Evolutionary conservation across 805 yeast genomes (phyloP).

Genomic region (Wickerhamomyces mucosus): DNA sequence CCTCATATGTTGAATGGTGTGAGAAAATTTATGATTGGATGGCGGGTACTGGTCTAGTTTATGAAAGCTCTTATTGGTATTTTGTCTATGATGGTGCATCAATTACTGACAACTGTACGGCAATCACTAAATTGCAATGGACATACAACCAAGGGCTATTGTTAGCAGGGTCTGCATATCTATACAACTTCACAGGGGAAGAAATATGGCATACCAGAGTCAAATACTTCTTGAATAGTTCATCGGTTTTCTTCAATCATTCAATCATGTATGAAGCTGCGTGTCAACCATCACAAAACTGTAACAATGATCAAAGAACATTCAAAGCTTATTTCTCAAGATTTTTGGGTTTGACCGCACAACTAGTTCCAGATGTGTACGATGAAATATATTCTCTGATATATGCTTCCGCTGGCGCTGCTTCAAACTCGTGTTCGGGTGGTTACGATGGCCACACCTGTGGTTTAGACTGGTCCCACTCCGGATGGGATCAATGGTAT

Average conservation of each 20-base stretch:
- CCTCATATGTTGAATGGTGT: slow-evolving; percentile 64
- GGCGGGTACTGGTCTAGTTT: slow-evolving; percentile 35
- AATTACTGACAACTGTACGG: slow-evolving; percentile 39
- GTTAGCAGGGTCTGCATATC: slow-evolving; percentile 59
- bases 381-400: slow-evolving; percentile 37
- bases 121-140: slow-evolving; percentile 51
- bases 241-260: slow-evolving; percentile 49
- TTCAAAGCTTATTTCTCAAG: slow-evolving; percentile 65
- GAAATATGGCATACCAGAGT: slow-evolving; percentile 50
- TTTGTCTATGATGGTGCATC: slow-evolving; percentile 56
- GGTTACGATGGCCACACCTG: slow-evolving; percentile 78
- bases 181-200: slow-evolving; percentile 54
- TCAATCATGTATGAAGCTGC: slow-evolving; percentile 61
- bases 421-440: slow-evolving; percentile 73
- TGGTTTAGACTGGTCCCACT: slow-evolving; percentile 59
- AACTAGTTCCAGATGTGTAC: slow-evolving; percentile 46
- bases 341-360: slow-evolving; percentile 53
- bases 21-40: slow-evolving; percentile 73
- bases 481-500: slow-evolving; percentile 54
- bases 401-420: slow-evolving; percentile 51
- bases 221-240: slow-evolving; percentile 33
- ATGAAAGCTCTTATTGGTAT: slow-evolving; percentile 24
- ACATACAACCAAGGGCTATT: slow-evolving; percentile 65
- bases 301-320: slow-evolving; percentile 68
- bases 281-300: slow-evolving; percentile 46